phyloP scores from a whole-genome alignment of 768 basidiomycete species.

The Phylloporus arenicola region DNA sequence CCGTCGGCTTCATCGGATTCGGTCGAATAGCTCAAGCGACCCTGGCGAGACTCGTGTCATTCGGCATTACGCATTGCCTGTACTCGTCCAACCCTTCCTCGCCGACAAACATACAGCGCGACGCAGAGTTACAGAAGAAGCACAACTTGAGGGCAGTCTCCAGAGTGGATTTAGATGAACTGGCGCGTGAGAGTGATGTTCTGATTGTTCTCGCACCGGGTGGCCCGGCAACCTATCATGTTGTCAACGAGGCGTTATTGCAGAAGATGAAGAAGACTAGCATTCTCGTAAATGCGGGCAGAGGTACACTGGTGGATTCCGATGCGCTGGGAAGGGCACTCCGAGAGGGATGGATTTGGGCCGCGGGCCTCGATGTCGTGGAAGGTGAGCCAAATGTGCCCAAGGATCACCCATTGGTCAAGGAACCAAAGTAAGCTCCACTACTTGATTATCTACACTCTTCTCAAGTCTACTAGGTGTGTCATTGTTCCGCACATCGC shows the following conservation, averaged over 20 bases:
- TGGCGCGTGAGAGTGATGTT: conserved; percentile 78
- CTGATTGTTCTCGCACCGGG: conserved; percentile 82
- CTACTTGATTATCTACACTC: neutral
- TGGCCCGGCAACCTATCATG: conserved; percentile 60
- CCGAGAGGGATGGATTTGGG: conserved; percentile 75
- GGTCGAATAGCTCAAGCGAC: conserved; percentile 90
- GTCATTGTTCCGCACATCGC: conserved; percentile 87
- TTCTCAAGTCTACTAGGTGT: conserved; percentile 42
- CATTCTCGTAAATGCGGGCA: conserved; percentile 77
- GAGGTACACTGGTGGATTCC: conserved; percentile 88
- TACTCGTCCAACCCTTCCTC: conserved; percentile 61
- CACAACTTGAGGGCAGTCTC: conserved; percentile 36
- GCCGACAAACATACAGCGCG: conserved; percentile 34
- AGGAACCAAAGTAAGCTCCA: conserved; percentile 57
- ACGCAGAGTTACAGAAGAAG: conserved; percentile 35
- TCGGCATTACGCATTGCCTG: conserved; percentile 71
- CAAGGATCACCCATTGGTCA: conserved; percentile 73
- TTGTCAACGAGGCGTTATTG: conserved; percentile 70
- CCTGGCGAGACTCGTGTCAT: conserved; percentile 71
- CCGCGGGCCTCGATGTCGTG: conserved; percentile 90
- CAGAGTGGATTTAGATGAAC: conserved; percentile 56
- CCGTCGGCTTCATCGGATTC: conserved; percentile 89
- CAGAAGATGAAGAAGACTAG: conserved; percentile 79
- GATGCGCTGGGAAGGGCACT: conserved; percentile 82
- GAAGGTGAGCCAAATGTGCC: conserved; percentile 82